A percentile compares a stretch with the other conserved stretches of the same genome.
phyloP scores from a whole-genome alignment of 2,329 filamentous ascomycete species.

The Alternaria longipes region DNA sequence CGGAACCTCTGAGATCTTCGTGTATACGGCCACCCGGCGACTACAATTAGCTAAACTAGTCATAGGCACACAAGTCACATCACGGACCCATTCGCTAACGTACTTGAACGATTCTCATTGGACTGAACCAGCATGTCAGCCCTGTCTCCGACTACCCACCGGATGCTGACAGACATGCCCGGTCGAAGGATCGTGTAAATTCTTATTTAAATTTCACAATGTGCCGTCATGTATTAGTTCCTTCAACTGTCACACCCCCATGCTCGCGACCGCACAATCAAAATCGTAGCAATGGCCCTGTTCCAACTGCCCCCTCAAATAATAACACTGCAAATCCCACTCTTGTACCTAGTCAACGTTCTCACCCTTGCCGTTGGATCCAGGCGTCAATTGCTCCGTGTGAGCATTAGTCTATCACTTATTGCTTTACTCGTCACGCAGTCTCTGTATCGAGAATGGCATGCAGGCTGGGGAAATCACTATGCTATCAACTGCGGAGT shows the following conservation, averaged over 20 bases:
- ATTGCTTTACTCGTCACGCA: constrained; percentile 28
- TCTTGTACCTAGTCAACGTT: constrained; percentile 25
- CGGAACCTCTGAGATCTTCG: neutral
- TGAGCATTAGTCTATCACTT: constrained; percentile 24
- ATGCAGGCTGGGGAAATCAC: constrained; percentile 21
- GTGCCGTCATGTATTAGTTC: neutral
- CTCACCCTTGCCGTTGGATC: constrained; percentile 28
- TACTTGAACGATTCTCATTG: constrained; percentile 2
- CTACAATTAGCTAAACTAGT: neutral
- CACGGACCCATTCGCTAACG: neutral
- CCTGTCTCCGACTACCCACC: neutral
- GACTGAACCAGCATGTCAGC: constrained; percentile 1
- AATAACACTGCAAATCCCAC: constrained; percentile 19
- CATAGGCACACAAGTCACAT: neutral
- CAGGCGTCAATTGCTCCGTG: constrained; percentile 11
- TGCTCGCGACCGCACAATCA: neutral
- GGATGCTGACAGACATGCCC: neutral
- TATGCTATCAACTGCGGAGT: constrained; percentile 25
- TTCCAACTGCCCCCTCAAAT: constrained; percentile 21
- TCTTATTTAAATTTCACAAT: neutral
- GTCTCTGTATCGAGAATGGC: constrained; percentile 25
- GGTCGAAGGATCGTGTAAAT: neutral
- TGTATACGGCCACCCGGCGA: neutral
- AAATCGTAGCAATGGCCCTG: constrained; percentile 3
- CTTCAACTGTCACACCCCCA: neutral